Conservation (phyloP, 106 monocot genomes). For the Alisma plantagoaquatica region DNA sequence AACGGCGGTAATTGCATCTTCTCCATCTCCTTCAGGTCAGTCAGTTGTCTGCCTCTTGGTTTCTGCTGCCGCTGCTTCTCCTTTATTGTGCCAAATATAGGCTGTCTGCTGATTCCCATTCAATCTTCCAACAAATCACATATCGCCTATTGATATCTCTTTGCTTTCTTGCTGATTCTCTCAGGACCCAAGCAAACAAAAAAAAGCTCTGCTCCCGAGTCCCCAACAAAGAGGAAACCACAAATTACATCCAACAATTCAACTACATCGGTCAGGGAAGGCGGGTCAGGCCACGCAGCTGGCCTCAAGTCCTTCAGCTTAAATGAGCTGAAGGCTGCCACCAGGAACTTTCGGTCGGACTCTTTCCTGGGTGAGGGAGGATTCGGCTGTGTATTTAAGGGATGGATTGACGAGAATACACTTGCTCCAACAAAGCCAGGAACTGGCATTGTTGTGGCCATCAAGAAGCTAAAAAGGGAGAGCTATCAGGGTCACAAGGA, state of each 20-base stretch:
- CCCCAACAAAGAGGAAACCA: too few relatives aligned
- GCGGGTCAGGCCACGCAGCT: constrained; percentile 8
- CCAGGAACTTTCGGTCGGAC: constrained; percentile 73
- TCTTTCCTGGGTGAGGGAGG: constrained; percentile 81
- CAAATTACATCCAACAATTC: too few relatives aligned
- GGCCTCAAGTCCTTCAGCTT: constrained; percentile 51
- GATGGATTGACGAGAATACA: constrained; percentile 78
- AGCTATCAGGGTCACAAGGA: constrained; percentile 93
- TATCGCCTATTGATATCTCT: neutral
- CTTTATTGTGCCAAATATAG: neutral
- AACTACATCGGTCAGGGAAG: constrained; percentile 9
- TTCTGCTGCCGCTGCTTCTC: neutral
- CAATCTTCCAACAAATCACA: neutral
- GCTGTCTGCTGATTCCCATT: neutral
- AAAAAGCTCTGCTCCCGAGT: constrained; percentile 3
- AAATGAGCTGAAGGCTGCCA: constrained; percentile 59
- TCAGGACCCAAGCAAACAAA: constrained; percentile 18
- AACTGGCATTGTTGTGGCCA: constrained; percentile 62
- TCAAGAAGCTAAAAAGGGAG: constrained; percentile 81
- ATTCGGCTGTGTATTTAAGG: constrained; percentile 88
- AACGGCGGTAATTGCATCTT: constrained; percentile 14
- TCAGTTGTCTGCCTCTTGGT: neutral
- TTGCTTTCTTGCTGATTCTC: constrained; percentile 5
- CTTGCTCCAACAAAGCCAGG: constrained; percentile 53
- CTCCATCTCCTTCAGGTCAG: constrained; percentile 7